Base-by-base conservation (phyloP, 1,284 basidiomycete genomes). In the Rhodotorula sp. region DNA sequence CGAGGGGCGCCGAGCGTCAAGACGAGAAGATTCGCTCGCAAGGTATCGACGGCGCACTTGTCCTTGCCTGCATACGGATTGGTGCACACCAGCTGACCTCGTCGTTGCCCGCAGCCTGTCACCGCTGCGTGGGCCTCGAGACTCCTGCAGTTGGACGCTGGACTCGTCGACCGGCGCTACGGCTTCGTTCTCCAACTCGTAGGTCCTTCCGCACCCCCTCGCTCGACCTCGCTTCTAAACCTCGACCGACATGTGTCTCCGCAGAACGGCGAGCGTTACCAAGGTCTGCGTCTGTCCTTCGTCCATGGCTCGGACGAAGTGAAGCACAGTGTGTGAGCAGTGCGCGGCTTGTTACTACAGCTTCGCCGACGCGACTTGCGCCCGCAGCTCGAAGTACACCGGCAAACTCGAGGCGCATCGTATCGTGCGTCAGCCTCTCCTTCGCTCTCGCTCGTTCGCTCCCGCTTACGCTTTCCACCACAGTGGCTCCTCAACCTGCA, bases 171-270 rank as follows among this genome's bases (percentile, higher is more conserved):
- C 47, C 51, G 13, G 34, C 9, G 9, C 9, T 54, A 50, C 13
- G 59, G n/a, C 3, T 69, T 69, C 10, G 52, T 65, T 9, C 34
- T 69, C 24, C 64, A 69, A 56, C 64, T 69, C 13, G 65, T 67
- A 37, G n/a, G n/a, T n/a, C n/a, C n/a, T n/a, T n/a, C n/a, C n/a
- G n/a, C 40, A 53, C 24, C 34, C 6, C 16, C 3, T 11, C n/a
- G n/a, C 20, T 22, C 24, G 5, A 8, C 8, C 10, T n/a, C 5
- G 6, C 24, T 26, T 7, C 2, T 20, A 22, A n/a, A 24, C 22
- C 2, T 34, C 16, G 26, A n/a, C 22, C n/a, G 10, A 3, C 3
- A 9, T 6, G 5, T n/a, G 34, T 15, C 11, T 13, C 1, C 24
- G 55, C 55, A 56, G 52, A 34, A 59, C 28, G 66, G 66, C 9